A percentile compares a stretch with the other conserved stretches of the same genome.
These are phyloP conservation scores for Paulinella micropora DNA, from an alignment of 78 protist species.

Conservation along the genomic window DNA sequence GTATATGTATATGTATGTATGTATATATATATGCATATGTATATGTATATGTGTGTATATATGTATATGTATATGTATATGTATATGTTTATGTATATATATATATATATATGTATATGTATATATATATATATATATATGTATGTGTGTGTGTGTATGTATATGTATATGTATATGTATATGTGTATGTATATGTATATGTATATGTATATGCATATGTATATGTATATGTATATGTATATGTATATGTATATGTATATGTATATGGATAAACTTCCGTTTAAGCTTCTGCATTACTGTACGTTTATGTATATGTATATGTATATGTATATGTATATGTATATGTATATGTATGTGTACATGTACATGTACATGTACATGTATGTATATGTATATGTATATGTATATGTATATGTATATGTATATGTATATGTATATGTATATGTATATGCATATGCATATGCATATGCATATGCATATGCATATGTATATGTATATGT, in stretches of 20 bases:
- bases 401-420: not conserved
- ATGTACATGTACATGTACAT: not conserved
- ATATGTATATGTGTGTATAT: not conserved
- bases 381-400: not conserved
- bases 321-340: not conserved
- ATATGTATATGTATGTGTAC: not conserved
- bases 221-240: not conserved
- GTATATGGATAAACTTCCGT: not conserved
- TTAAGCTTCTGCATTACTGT: not conserved
- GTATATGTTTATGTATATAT: not conserved
- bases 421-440: not conserved
- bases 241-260: not conserved
- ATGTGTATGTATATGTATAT: not conserved
- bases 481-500: not conserved
- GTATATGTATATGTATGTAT: not conserved
- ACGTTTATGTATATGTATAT: not conserved
- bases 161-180: not conserved
- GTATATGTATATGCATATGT: not conserved
- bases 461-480: not conserved
- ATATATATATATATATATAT: not conserved
- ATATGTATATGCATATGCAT: not conserved
- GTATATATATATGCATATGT: not conserved
- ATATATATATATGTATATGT: not conserved
- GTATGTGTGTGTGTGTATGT: not conserved
- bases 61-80: not conserved